Evolutionary conservation across 2,329 filamentous ascomycete species (phyloP).

Genomic region (Colletotrichum camelliae): DNA sequence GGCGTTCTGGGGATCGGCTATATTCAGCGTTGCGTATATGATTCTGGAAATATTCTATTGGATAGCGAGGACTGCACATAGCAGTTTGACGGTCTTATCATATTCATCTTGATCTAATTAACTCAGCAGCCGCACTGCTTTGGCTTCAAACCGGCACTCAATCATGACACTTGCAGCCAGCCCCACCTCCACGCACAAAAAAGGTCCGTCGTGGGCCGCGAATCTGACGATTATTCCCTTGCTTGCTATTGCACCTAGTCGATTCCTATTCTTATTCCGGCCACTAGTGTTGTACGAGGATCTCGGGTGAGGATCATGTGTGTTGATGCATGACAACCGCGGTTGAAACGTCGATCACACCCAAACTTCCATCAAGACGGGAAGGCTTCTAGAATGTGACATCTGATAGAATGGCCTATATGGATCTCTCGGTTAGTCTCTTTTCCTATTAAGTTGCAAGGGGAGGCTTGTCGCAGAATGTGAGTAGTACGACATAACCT

Average conservation of each 20-base stretch:
- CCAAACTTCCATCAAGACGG: neutral
- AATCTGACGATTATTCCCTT: fast-evolving
- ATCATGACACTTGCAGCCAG: neutral
- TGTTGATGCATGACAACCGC: neutral
- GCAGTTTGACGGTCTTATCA: neutral
- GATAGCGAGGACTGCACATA: neutral
- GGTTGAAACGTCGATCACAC: neutral
- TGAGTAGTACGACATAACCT: neutral
- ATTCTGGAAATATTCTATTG: neutral
- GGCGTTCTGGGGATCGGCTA: neutral
- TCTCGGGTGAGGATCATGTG: neutral
- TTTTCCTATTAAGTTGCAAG: neutral
- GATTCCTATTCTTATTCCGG: fast-evolving
- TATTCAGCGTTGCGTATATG: neutral
- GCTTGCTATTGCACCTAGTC: neutral
- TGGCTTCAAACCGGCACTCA: fast-evolving
- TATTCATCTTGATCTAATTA: neutral
- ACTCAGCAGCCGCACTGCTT: neutral
- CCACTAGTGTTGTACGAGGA: neutral
- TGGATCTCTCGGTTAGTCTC: neutral
- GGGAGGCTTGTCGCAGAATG: neutral
- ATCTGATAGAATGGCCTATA: neutral
- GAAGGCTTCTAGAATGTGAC: neutral
- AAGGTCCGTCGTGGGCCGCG: fast-evolving
- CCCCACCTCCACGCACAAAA: neutral